Evolutionary conservation across 768 basidiomycete species (phyloP).

Genomic region (Leucogyrophana mollusca): DNA sequence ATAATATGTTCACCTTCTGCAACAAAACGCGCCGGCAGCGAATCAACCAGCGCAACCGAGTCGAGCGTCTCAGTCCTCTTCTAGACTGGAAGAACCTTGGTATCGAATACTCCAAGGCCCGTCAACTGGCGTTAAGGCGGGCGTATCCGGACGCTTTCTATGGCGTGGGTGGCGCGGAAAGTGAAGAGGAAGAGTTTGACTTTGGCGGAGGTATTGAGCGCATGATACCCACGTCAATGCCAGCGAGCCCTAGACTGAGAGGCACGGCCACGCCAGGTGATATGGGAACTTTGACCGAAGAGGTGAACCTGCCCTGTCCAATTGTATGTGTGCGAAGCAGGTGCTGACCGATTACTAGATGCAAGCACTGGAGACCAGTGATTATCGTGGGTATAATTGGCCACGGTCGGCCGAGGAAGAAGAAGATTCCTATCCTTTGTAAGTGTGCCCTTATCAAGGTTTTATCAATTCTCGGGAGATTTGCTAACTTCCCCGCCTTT

Average conservation of each 20-base stretch:
- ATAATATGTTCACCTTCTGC: conserved; percentile 72
- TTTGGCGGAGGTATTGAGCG: conserved; percentile 67
- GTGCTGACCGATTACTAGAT: conserved; percentile 48
- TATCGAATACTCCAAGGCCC: conserved; percentile 93
- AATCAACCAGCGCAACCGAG: conserved; percentile 98
- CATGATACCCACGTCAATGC: conserved; percentile 71
- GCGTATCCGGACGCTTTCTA: conserved; percentile 96
- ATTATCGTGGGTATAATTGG: conserved; percentile 69
- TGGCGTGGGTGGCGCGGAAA: conserved; percentile 50
- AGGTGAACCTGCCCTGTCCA: conserved; percentile 42
- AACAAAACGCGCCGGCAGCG: conserved; percentile 90
- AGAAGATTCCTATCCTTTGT: conserved; percentile 91
- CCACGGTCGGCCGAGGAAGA: conserved; percentile 66
- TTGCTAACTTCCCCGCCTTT: conserved; percentile 8
- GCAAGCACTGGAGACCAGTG: conserved; percentile 84
- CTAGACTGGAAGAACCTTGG: conserved; percentile 99
- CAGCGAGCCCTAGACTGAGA: conserved; percentile 83
- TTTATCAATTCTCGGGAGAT: not conserved
- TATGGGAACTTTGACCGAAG: conserved; percentile 85
- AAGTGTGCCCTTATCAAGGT: conserved; percentile 31
- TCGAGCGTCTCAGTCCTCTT: conserved; percentile 89
- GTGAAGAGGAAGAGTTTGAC: conserved; percentile 46
- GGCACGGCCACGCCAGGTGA: conserved; percentile 93
- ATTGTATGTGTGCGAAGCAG: not conserved
- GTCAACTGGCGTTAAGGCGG: conserved; percentile 86